Evolutionary conservation across 1,284 basidiomycete genomes (phyloP).

Genomic region (Bondarzewia mesenterica): DNA sequence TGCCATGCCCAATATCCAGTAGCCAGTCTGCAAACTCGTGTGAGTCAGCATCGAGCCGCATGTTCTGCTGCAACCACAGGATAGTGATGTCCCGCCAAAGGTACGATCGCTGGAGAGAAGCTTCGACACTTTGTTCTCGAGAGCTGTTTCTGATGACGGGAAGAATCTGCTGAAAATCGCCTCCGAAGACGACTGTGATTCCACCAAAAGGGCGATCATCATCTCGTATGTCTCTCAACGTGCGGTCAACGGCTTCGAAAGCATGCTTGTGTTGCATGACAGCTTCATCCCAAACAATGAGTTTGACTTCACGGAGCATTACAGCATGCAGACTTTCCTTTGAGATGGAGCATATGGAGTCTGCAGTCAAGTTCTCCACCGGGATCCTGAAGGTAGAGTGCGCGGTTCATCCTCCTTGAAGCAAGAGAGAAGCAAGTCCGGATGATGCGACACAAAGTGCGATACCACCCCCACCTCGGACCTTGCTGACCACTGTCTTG

Average conservation of each 20-base stretch:
- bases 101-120: slow-evolving; percentile 23
- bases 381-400: slow-evolving; percentile 39
- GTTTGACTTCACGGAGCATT: slow-evolving; percentile 16
- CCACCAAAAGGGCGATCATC: slow-evolving; percentile 29
- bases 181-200: slow-evolving; percentile 31
- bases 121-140: slow-evolving; percentile 26
- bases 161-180: slow-evolving; percentile 34
- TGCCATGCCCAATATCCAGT: slow-evolving; percentile 31
- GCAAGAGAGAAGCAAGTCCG: slow-evolving; percentile 34
- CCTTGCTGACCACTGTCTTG: no score
- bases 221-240: slow-evolving; percentile 22
- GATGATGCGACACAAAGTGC: slow-evolving; percentile 38
- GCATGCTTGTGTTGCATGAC: slow-evolving; percentile 23
- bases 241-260: slow-evolving; percentile 25
- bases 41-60: slow-evolving; percentile 22
- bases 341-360: slow-evolving; percentile 19
- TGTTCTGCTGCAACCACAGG: slow-evolving; percentile 27
- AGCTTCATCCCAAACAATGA: slow-evolving; percentile 33
- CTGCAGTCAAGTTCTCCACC: slow-evolving; percentile 5
- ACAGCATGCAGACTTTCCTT: slow-evolving; percentile 20
- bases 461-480: slow-evolving; percentile 21
- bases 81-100: slow-evolving; percentile 27
- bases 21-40: slow-evolving; percentile 33
- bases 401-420: slow-evolving; percentile 32
- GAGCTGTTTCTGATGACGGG: slow-evolving; percentile 29